phyloP scores from a whole-genome alignment of 495 filamentous ascomycete species.

The Neurospora sp. region DNA sequence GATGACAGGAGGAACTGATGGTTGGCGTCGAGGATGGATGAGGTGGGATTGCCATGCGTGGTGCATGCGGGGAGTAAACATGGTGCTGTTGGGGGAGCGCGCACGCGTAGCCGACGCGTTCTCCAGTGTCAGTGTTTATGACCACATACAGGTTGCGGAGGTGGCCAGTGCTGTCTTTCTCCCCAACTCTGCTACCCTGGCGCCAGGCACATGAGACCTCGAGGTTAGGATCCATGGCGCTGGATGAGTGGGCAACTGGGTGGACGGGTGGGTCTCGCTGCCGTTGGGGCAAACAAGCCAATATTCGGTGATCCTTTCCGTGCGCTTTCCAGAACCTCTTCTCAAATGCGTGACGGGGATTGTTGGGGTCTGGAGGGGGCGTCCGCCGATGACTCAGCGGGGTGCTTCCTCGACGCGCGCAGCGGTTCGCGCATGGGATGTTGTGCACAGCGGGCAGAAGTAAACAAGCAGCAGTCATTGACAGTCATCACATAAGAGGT shows the following conservation, averaged over 20 bases:
- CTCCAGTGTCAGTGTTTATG: too few relatives aligned
- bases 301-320: background rate
- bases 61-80: background rate
- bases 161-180: background rate
- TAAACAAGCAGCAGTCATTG: background rate
- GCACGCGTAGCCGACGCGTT: too few relatives aligned
- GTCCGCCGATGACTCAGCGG: background rate
- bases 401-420: background rate
- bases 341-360: too few relatives aligned
- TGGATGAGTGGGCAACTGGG: background rate
- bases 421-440: background rate
- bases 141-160: too few relatives aligned
- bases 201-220: too few relatives aligned
- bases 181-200: background rate
- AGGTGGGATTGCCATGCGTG: background rate
- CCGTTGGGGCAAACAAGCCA: background rate
- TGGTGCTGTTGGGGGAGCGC: background rate
- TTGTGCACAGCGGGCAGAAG: background rate
- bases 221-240: background rate
- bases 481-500: background rate
- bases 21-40: background rate
- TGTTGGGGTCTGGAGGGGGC: background rate
- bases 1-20: fast-evolving
- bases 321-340: background rate
- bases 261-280: background rate